Evolutionary conservation across 345 rosid species (phyloP).

Genomic region (Arabis alpina): DNA sequence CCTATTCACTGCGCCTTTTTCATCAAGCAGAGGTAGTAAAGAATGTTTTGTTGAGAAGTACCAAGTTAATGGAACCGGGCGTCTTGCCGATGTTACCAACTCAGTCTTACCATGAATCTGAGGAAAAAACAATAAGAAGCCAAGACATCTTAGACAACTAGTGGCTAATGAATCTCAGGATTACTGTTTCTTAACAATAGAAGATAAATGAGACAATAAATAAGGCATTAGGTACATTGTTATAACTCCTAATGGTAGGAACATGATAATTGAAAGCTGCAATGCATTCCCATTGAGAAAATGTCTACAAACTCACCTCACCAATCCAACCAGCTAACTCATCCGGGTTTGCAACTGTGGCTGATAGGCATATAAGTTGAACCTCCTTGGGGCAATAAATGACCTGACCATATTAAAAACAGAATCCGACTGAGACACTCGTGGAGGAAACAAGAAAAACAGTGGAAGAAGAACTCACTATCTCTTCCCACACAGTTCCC

Average conservation of each 20-base stretch:
- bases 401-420: constrained; percentile 53
- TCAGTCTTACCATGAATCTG: constrained; percentile 95
- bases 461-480: constrained; percentile 52
- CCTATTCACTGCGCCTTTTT: constrained; percentile 87
- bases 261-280: neutral
- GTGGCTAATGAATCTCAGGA: constrained; percentile 16
- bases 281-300: neutral
- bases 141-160: constrained; percentile 31
- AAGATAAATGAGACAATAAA: neutral
- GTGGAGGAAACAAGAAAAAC: constrained; percentile 5
- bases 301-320: constrained; percentile 57
- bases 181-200: neutral
- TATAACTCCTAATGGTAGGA: constrained; percentile 2
- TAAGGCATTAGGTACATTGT: neutral
- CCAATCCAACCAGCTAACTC: constrained; percentile 97
- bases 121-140: constrained; percentile 37
- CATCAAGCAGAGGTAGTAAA: constrained; percentile 81
- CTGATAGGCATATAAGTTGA: constrained; percentile 89
- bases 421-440: constrained; percentile 9
- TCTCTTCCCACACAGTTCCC: constrained; percentile 98
- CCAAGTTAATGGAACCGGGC: constrained; percentile 98
- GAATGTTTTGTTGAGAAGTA: constrained; percentile 78
- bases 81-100: constrained; percentile 81
- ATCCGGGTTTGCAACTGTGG: constrained; percentile 94
- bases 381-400: constrained; percentile 94